Evolutionary conservation across 169 alveolate species (phyloP).

Genomic region (Miamiensis avidus): DNA sequence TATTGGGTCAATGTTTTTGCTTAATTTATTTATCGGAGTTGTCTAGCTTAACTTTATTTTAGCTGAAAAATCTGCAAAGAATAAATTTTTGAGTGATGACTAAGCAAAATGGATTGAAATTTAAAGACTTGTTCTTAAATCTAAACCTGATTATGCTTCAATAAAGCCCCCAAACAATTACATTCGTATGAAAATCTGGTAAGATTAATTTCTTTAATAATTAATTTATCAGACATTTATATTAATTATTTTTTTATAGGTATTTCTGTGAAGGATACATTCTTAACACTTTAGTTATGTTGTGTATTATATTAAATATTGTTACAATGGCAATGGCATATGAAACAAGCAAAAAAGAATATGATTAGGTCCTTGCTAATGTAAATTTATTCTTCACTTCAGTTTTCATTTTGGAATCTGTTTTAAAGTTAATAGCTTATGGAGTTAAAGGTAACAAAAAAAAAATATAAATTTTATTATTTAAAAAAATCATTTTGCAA

Average conservation of each 20-base stretch:
- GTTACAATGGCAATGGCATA: slow-evolving; percentile 16
- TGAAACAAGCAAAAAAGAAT: slow-evolving; percentile 64
- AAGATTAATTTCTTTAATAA: not conserved
- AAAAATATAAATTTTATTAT: not conserved
- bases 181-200: not conserved
- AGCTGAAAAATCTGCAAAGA: slow-evolving; percentile 71
- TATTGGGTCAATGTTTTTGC: slow-evolving; percentile 66
- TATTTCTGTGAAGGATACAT: not conserved
- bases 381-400: slow-evolving; percentile 5
- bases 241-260: no score
- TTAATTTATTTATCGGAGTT: slow-evolving; percentile 81
- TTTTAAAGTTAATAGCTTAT: not conserved
- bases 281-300: not conserved
- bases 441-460: not conserved
- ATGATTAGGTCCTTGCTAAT: slow-evolving; percentile 14
- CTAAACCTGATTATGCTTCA: not conserved
- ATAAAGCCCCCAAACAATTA: not conserved
- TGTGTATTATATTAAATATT: slow-evolving; percentile 2
- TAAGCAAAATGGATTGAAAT: slow-evolving; percentile 7
- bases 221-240: slow-evolving; percentile 1
- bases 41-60: slow-evolving; percentile 76
- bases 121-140: not conserved
- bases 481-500: no score
- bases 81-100: slow-evolving; percentile 12
- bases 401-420: not conserved